phyloP scores from a whole-genome alignment of 768 basidiomycete species.

The Tricholoma furcatifolium region DNA sequence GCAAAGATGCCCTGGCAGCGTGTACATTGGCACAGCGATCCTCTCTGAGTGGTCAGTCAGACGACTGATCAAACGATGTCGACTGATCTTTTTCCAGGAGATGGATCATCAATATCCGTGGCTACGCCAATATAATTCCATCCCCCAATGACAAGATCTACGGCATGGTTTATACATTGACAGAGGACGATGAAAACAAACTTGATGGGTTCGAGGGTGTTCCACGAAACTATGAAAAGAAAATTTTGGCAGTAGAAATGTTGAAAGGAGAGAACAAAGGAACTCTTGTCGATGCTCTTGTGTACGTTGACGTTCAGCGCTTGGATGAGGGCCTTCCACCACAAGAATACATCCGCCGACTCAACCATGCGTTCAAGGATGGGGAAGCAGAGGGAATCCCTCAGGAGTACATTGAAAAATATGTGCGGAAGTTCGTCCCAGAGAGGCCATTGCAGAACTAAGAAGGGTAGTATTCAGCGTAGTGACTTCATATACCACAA shows the following conservation, averaged over 20 bases:
- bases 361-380: slow-evolving; percentile 46
- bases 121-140: slow-evolving; percentile 45
- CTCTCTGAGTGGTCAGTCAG: slow-evolving; percentile 39
- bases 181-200: slow-evolving; percentile 34
- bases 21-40: slow-evolving; percentile 37
- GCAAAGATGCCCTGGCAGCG: slow-evolving; percentile 43
- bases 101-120: slow-evolving; percentile 44
- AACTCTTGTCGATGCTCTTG: slow-evolving; percentile 26
- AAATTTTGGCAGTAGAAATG: slow-evolving; percentile 27
- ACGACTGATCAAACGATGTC: not conserved
- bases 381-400: slow-evolving; percentile 38
- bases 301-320: slow-evolving; percentile 41
- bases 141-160: slow-evolving; percentile 34
- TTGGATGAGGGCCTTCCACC: slow-evolving; percentile 29
- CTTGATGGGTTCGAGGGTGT: slow-evolving; percentile 45
- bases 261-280: slow-evolving; percentile 7
- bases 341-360: slow-evolving; percentile 43
- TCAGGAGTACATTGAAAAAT: slow-evolving; percentile 40
- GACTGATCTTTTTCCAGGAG: slow-evolving; percentile 30
- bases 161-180: slow-evolving; percentile 34
- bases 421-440: slow-evolving; percentile 43
- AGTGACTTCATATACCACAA: slow-evolving; percentile 3
- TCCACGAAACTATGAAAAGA: slow-evolving; percentile 36
- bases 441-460: not conserved
- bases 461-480: not conserved